phyloP scores from a whole-genome alignment of 2,329 filamentous ascomycete species.

The Macroventuria anomochaeta region DNA sequence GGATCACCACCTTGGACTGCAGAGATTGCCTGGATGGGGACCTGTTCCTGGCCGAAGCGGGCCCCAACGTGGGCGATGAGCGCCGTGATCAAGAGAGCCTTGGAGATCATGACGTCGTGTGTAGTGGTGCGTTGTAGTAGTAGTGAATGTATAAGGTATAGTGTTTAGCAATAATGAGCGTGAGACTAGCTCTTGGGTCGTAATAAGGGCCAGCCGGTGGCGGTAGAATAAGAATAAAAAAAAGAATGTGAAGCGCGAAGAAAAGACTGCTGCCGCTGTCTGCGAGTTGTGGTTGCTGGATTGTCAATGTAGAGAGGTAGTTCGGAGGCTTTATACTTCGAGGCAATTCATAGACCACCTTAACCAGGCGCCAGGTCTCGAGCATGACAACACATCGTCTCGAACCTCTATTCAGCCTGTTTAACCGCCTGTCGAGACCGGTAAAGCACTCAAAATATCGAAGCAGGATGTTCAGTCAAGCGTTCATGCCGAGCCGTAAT shows the following conservation, averaged over 20 bases:
- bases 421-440: background rate
- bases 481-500: constrained; percentile 37
- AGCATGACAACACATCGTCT: constrained; percentile 23
- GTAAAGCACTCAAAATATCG: background rate
- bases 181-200: constrained; percentile 47
- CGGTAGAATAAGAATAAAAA: constrained; percentile 30
- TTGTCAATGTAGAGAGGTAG: constrained; percentile 17
- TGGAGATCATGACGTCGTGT: constrained; percentile 43
- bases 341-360: constrained; percentile 12
- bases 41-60: constrained; percentile 69
- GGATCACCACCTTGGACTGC: constrained; percentile 62
- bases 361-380: constrained; percentile 22
- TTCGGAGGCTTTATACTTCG: constrained; percentile 36
- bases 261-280: constrained; percentile 35
- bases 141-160: constrained; percentile 19
- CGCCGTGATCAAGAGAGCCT: constrained; percentile 38
- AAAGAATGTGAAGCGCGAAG: constrained; percentile 30
- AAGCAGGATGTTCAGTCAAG: constrained; percentile 24
- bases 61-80: constrained; percentile 47
- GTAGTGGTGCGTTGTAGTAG: constrained; percentile 25
- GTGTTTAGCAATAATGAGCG: constrained; percentile 20
- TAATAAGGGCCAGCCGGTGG: constrained; percentile 43
- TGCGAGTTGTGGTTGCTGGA: constrained; percentile 40
- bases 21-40: constrained; percentile 62
- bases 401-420: background rate